Evolutionary conservation across 2,329 filamentous ascomycete genomes (phyloP).

Genomic region (Penicillium sp.): DNA sequence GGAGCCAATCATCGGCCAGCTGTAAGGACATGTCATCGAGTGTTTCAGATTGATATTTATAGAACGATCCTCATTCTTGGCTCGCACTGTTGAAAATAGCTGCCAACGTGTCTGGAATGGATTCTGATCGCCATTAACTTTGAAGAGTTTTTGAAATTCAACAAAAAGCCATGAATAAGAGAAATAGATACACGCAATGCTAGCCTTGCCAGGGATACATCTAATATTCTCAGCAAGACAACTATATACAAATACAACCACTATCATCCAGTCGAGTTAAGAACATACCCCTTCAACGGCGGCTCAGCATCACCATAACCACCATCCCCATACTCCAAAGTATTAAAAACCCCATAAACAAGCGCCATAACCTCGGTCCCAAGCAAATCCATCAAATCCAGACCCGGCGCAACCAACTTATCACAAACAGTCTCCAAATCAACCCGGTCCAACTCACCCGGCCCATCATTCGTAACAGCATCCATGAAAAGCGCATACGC

Average conservation of each 20-base stretch:
- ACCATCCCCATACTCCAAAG: slow-evolving; percentile 5
- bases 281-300: neutral
- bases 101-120: too few species aligned
- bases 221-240: too few species aligned
- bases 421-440: slow-evolving; percentile 44
- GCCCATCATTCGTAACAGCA: slow-evolving; percentile 51
- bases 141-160: too few species aligned
- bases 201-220: too few species aligned
- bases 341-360: slow-evolving; percentile 19
- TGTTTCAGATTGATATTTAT: neutral
- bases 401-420: slow-evolving; percentile 22
- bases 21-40: neutral
- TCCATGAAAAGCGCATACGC: slow-evolving; percentile 48
- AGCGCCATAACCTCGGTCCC: slow-evolving; percentile 49
- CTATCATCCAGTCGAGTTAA: too few species aligned
- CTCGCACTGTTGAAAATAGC: too few species aligned
- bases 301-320: neutral
- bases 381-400: slow-evolving; percentile 50
- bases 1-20: neutral
- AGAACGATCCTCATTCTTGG: neutral
- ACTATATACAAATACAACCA: neutral
- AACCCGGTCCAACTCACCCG: slow-evolving; percentile 52
- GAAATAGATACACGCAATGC: too few species aligned
- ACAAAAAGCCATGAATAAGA: too few species aligned
- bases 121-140: too few species aligned